These are phyloP conservation scores for sunflower (Helianthus annuus) DNA, from an alignment of 129 eudicot species.

Conservation along the genomic window HanXRQr2.0-SUNRISE NC_035448.2:166665581-166666080, in stretches of 20 bases:
- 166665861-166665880: not conserved
- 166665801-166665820: not conserved
- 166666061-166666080: constrained; percentile 91
- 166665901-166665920: not conserved
- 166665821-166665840: not conserved
- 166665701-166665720: too few relatives aligned
- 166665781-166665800: too few relatives aligned
- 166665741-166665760: too few relatives aligned
- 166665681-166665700: too few relatives aligned
- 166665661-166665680: too few relatives aligned
- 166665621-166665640: too few relatives aligned
- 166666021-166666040: constrained; percentile 83
- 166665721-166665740: too few relatives aligned
- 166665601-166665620: too few relatives aligned
- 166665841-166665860: not conserved
- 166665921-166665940: constrained; percentile 1
- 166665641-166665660: too few relatives aligned
- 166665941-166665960: not conserved
- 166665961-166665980: constrained; percentile 10
- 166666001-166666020: constrained; percentile 4
- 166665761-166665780: too few relatives aligned
- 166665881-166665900: not conserved
- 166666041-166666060: constrained; percentile 93
- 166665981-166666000: constrained; percentile 1
- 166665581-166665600: too few relatives aligned